These are phyloP conservation scores for Ogataea trehaloabstinens DNA, from an alignment of 805 yeast species.

Conservation along the genomic window DNA sequence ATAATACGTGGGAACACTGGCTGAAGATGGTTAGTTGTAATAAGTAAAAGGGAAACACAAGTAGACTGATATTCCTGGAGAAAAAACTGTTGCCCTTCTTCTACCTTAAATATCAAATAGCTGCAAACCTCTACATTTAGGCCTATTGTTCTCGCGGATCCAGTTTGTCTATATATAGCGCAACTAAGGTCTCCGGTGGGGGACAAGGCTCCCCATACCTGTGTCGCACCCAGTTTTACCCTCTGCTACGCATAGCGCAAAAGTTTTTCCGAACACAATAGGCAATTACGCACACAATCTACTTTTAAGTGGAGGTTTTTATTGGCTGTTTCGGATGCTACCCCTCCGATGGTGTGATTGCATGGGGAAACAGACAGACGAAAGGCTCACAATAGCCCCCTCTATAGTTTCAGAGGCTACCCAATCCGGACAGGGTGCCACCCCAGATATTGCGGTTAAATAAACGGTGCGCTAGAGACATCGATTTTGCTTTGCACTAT, in stretches of 20 bases:
- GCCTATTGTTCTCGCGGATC: not conserved
- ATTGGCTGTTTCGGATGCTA: not conserved
- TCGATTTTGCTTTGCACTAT: too few species aligned
- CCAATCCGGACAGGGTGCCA: not conserved
- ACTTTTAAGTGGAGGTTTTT: too few species aligned
- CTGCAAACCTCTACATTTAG: too few species aligned
- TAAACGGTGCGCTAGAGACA: too few species aligned
- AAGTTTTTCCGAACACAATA: conserved; percentile 18
- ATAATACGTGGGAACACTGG: too few species aligned
- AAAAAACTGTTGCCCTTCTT: too few species aligned
- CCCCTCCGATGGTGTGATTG: conserved; percentile 1
- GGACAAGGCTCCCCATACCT: not conserved
- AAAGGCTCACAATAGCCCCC: not conserved
- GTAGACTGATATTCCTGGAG: too few species aligned
- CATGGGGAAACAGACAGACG: not conserved
- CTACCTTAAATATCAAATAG: too few species aligned
- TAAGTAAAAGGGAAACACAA: too few species aligned
- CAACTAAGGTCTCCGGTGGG: not conserved
- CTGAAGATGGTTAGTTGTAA: too few species aligned
- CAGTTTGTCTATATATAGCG: not conserved
- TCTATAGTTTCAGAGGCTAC: too few species aligned
- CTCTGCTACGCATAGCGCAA: conserved; percentile 4
- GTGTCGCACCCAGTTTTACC: not conserved
- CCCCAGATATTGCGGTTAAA: too few species aligned
- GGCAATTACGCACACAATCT: conserved; percentile 5